Conservation (phyloP, 2,329 filamentous ascomycete genomes). For the Xylariales sp. region DNA sequence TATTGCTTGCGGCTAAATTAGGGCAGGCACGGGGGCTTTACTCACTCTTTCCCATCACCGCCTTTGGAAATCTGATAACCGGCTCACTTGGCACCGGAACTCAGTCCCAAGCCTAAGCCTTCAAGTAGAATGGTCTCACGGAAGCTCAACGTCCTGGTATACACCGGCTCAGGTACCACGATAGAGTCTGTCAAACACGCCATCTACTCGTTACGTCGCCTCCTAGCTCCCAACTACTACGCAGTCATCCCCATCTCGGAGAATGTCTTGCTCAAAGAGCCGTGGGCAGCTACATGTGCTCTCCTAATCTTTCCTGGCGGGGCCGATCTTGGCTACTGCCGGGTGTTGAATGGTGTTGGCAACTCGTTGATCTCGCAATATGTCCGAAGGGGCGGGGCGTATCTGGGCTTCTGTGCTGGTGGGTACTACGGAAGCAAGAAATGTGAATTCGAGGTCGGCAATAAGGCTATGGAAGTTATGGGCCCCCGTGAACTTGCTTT, state of each 20-base stretch:
- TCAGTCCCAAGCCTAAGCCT: too few species aligned
- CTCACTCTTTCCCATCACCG: too few species aligned
- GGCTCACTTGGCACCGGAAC: too few species aligned
- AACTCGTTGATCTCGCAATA: conserved; percentile 82
- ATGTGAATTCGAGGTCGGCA: conserved; percentile 91
- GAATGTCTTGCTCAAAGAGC: conserved; percentile 78
- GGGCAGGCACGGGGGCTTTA: too few species aligned
- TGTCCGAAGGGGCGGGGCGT: conserved; percentile 78
- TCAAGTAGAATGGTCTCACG: conserved; percentile 67
- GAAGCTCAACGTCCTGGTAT: conserved; percentile 87
- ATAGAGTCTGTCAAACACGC: conserved; percentile 86
- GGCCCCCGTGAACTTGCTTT: conserved; percentile 82
- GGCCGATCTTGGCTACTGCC: conserved; percentile 89
- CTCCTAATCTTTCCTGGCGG: conserved; percentile 90
- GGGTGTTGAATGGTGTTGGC: conserved; percentile 78
- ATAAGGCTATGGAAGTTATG: conserved; percentile 75
- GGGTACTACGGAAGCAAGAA: conserved; percentile 79
- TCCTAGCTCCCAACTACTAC: conserved; percentile 90
- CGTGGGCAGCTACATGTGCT: conserved; percentile 82
- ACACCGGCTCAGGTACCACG: conserved; percentile 86
- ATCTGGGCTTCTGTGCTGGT: conserved; percentile 89
- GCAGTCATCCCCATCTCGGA: conserved; percentile 84
- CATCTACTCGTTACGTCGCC: conserved; percentile 76
- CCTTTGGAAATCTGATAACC: too few species aligned
- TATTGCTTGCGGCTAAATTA: too few species aligned